Evolutionary conservation across 2,329 filamentous ascomycete species (phyloP).

Genomic region (Claviceps purpurea): DNA sequence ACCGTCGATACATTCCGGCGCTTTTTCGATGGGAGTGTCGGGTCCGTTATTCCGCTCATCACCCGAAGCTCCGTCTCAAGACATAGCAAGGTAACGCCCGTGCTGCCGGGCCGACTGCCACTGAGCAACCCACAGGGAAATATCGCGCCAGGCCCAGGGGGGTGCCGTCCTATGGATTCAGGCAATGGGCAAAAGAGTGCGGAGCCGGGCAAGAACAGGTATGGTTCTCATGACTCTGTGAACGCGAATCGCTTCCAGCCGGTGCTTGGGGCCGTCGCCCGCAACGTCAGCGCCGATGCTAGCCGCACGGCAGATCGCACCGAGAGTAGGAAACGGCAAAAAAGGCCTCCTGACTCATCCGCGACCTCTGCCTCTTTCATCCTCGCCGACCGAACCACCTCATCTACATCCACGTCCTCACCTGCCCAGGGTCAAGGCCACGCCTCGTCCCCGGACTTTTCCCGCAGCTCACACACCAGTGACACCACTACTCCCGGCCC

Average conservation of each 20-base stretch:
- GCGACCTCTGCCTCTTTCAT: slow-evolving; percentile 4
- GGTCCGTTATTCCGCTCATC: slow-evolving; percentile 33
- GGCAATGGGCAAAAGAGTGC: neutral
- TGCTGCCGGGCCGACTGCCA: slow-evolving; percentile 32
- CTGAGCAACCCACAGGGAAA: slow-evolving; percentile 15
- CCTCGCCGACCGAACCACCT: slow-evolving; percentile 20
- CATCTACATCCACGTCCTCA: slow-evolving; percentile 19
- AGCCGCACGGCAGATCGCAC: slow-evolving; percentile 4
- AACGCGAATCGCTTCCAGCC: slow-evolving; percentile 18
- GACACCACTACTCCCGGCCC: slow-evolving; percentile 20
- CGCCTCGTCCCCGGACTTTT: slow-evolving; percentile 5
- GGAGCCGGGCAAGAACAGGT: neutral
- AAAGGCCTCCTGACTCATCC: slow-evolving; percentile 12
- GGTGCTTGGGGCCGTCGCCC: slow-evolving; percentile 19
- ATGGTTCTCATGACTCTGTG: neutral
- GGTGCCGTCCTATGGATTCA: slow-evolving; percentile 2
- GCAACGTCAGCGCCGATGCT: slow-evolving; percentile 14
- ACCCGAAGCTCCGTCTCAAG: slow-evolving; percentile 29
- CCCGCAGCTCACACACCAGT: slow-evolving; percentile 17
- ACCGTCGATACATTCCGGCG: slow-evolving; percentile 20
- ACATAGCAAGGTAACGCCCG: slow-evolving; percentile 25
- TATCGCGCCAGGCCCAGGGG: slow-evolving; percentile 1
- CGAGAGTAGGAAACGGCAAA: slow-evolving; percentile 21
- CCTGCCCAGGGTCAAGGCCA: neutral
- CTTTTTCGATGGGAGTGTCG: slow-evolving; percentile 13